phyloP scores from a whole-genome alignment of 148 eudicot species.

The Dianthus caryophyllus region DNA sequence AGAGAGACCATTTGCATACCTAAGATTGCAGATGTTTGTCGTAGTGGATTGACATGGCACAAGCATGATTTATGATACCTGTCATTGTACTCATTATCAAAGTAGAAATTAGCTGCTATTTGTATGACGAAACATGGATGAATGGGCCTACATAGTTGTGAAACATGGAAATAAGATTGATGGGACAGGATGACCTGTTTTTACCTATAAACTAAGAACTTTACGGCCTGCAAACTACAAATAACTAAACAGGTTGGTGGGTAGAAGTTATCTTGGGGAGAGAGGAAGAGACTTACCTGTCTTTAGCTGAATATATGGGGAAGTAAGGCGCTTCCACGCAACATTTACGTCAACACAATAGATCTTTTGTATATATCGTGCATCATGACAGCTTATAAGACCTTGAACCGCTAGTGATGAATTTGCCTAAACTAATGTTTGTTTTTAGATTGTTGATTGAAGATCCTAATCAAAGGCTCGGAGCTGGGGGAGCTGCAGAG shows the following conservation, averaged over 20 bases:
- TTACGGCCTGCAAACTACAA: no score
- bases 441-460: conserved; percentile 68
- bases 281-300: background rate
- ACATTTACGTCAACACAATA: background rate
- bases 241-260: no score
- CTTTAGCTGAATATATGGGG: background rate
- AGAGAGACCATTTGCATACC: background rate
- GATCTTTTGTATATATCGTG: background rate
- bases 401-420: background rate
- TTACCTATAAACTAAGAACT: no score
- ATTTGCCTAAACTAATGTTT: background rate
- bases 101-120: background rate
- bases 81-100: background rate
- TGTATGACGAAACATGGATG: no score
- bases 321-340: background rate
- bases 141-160: no score
- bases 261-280: background rate
- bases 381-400: background rate
- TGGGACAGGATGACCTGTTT: background rate
- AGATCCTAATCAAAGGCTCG: conserved; percentile 93
- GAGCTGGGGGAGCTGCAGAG: conserved; percentile 97
- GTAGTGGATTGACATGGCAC: background rate
- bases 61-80: background rate
- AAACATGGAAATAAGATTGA: no score
- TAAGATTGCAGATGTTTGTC: background rate